Evolutionary conservation across 305 asterid genomes (phyloP).

Genomic region (Solanum hybrid): DNA sequence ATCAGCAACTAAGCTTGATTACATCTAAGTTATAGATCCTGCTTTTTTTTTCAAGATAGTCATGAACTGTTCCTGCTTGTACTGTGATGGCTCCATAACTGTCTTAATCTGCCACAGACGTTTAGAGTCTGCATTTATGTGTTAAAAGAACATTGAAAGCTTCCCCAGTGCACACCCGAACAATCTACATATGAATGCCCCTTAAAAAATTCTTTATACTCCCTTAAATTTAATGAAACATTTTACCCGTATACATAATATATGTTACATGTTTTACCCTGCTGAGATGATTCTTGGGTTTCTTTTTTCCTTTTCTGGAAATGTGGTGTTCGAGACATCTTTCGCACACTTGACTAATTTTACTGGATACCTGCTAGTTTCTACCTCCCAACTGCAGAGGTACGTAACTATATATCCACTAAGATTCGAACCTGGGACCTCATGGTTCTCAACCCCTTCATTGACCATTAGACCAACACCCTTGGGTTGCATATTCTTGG

Average conservation of each 20-base stretch:
- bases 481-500: background rate
- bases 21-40: background rate
- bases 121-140: background rate
- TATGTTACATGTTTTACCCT: background rate
- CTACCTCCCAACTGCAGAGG: background rate
- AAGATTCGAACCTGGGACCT: background rate
- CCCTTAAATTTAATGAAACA: background rate
- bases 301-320: background rate
- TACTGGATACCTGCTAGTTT: background rate
- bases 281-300: background rate
- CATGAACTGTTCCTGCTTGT: background rate
- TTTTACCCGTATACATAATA: background rate
- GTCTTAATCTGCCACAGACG: background rate
- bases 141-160: background rate
- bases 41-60: background rate
- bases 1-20: background rate
- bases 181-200: background rate
- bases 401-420: background rate
- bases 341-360: background rate
- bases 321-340: background rate
- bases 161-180: background rate
- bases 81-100: background rate
- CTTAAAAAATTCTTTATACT: background rate
- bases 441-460: background rate
- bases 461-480: background rate